Evolutionary conservation across 805 yeast genomes (phyloP).

Genomic region (Yamadazyma takamatsuzukensis): DNA sequence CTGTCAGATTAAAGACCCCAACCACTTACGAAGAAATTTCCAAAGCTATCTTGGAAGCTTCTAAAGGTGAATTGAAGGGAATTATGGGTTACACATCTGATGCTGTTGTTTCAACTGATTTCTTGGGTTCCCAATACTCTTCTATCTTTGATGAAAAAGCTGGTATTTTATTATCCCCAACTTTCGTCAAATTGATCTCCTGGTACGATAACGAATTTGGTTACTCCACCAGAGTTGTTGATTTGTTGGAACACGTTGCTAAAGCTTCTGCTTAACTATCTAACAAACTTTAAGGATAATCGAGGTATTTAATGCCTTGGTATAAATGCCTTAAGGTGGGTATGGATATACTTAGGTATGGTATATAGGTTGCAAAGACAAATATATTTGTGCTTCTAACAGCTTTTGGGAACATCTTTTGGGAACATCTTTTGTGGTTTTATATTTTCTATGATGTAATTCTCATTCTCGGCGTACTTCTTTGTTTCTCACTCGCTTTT

Average conservation of each 20-base stretch:
- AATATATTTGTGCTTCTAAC: too few species aligned
- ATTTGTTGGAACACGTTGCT: conserved; percentile 79
- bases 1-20: conserved; percentile 73
- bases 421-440: too few species aligned
- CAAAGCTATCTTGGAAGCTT: conserved; percentile 68
- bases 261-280: conserved; percentile 30
- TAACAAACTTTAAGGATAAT: too few species aligned
- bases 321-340: not conserved
- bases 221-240: conserved; percentile 95
- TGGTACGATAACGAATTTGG: conserved; percentile 98
- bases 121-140: conserved; percentile 78
- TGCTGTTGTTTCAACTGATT: conserved; percentile 87
- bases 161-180: conserved; percentile 82
- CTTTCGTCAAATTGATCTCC: conserved; percentile 85
- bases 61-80: conserved; percentile 78
- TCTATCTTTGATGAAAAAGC: conserved; percentile 90
- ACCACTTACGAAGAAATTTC: conserved; percentile 83
- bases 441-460: too few species aligned
- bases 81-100: conserved; percentile 88
- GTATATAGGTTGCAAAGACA: too few species aligned
- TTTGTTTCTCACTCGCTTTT: too few species aligned
- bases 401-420: too few species aligned
- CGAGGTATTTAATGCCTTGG: not conserved
- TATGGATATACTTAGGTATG: not conserved
- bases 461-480: too few species aligned